A percentile compares a stretch with the other conserved stretches of the same genome.
These are phyloP conservation scores for Chlorella sp. DNA, from an alignment of 139 green algal species.

Conservation along the genomic window DNA sequence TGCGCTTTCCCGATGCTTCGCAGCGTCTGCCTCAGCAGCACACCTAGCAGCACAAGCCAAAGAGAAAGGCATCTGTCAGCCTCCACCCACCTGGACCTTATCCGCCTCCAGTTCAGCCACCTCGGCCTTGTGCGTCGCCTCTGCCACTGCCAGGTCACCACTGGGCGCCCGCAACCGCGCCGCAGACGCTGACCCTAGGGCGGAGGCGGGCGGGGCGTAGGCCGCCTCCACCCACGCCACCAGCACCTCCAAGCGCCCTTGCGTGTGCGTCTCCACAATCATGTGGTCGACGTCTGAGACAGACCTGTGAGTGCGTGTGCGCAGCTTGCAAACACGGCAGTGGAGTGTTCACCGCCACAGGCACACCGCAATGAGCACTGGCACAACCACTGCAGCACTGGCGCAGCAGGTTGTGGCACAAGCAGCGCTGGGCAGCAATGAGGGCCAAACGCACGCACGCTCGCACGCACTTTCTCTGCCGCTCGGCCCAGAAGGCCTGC, in stretches of 20 bases:
- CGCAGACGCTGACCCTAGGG: no score
- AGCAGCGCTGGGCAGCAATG: no score
- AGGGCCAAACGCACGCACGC: no score
- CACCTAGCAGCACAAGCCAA: neutral
- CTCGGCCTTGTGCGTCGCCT: neutral
- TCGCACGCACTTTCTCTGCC: neutral
- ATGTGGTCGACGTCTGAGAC: no score
- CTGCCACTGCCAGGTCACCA: neutral
- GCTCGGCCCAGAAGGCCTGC: neutral
- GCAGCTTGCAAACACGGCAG: no score
- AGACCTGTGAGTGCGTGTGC: no score
- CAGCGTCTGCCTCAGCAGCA: neutral
- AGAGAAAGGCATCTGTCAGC: neutral
- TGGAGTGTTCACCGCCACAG: no score
- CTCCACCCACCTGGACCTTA: neutral
- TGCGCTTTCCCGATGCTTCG: neutral
- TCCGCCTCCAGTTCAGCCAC: neutral
- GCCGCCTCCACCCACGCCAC: neutral
- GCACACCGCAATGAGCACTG: no score
- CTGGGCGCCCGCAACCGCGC: no score
- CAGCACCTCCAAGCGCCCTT: neutral
- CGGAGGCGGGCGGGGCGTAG: no score
- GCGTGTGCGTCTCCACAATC: neutral
- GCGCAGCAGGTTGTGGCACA: no score
- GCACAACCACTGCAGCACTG: no score